phyloP scores from a whole-genome alignment of 2,329 filamentous ascomycete genomes.

The Clathrospora elynae region DNA sequence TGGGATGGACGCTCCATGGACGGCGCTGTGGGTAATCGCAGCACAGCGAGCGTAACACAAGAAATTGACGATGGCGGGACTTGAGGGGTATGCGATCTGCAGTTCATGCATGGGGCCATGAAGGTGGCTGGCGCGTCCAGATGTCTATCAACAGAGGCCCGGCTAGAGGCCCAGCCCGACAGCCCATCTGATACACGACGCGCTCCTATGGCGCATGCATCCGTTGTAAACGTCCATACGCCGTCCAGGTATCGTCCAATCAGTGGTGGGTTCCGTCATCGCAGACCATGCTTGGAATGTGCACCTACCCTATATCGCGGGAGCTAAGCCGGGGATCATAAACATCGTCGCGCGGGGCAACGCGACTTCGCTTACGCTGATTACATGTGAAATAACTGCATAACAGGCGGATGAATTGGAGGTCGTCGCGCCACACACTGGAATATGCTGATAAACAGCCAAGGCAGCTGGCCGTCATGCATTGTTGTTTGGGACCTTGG shows the following conservation, averaged over 20 bases:
- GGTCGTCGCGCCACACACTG: too few species aligned
- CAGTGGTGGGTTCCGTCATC: background rate
- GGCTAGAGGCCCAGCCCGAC: slow-evolving; percentile 37
- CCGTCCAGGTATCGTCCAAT: too few species aligned
- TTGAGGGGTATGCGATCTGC: slow-evolving; percentile 29
- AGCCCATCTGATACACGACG: slow-evolving; percentile 28
- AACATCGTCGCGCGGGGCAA: slow-evolving; percentile 16
- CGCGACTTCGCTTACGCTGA: background rate
- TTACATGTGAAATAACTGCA: background rate
- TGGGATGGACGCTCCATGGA: slow-evolving; percentile 25
- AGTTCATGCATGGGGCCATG: slow-evolving; percentile 41
- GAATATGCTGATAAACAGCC: too few species aligned
- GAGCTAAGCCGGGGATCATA: slow-evolving; percentile 4
- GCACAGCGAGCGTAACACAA: slow-evolving; percentile 25
- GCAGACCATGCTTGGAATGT: background rate
- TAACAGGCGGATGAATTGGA: too few species aligned
- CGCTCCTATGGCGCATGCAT: slow-evolving; percentile 17
- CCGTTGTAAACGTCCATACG: slow-evolving; percentile 20
- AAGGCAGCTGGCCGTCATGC: background rate
- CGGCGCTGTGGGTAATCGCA: slow-evolving; percentile 10
- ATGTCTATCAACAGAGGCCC: slow-evolving; percentile 45
- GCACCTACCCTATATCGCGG: slow-evolving; percentile 2
- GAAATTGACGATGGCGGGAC: slow-evolving; percentile 14
- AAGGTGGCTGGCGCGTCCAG: slow-evolving; percentile 35
- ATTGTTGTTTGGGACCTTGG: background rate